Evolutionary conservation across 495 filamentous ascomycete genomes (phyloP), one percentile per base, ranked within the genome.

Genomic region (Penicillium nucicola): DNA sequence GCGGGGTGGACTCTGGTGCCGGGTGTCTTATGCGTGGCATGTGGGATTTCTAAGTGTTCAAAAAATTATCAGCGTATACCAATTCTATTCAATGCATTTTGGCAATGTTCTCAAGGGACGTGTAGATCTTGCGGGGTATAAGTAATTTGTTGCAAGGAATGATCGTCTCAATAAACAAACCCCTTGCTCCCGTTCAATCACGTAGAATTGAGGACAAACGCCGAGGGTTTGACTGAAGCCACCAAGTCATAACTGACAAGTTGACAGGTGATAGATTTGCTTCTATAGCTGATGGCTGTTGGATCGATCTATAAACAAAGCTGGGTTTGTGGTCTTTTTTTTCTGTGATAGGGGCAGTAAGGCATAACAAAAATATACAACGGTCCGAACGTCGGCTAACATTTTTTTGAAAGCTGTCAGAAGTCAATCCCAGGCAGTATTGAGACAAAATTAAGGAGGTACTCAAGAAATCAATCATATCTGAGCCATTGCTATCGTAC

Each of bases 1-100:
- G 67, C n/a, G 71, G 70, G 6, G 43, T 65, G 44, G 74, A 77
- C 52, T 66, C 64, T 23, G 74, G 64, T 19, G 55, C 70, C 13
- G 74, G 67, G 5, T 58, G 58, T 51, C 61, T 75, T 34, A 43
- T 77, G 50, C 58, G 74, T 52, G 58, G 38, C 9, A 39, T 77
- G 33, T 75, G 70, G 70, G 68, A 70, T 38, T 76, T 74, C 55
- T 64, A 55, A 23, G 66, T 15, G 25, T 48, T 37, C 15, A 40
- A 33, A 32, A 40, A 28, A 28, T 28, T 28, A 22, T 28, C 36
- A 48, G 46, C 46, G 46, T 48, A 48, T 48, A 48, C 46, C 46
- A 48, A 48, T 48, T 41, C 36, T 40, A 48, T 48, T 48, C 31
- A 25, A 28, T 28, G 25, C 25, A 28, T 28, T 39, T 48, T 41